Base-by-base conservation (phyloP, 306 rosid genomes). In the Lathyrus aphaca region DNA sequence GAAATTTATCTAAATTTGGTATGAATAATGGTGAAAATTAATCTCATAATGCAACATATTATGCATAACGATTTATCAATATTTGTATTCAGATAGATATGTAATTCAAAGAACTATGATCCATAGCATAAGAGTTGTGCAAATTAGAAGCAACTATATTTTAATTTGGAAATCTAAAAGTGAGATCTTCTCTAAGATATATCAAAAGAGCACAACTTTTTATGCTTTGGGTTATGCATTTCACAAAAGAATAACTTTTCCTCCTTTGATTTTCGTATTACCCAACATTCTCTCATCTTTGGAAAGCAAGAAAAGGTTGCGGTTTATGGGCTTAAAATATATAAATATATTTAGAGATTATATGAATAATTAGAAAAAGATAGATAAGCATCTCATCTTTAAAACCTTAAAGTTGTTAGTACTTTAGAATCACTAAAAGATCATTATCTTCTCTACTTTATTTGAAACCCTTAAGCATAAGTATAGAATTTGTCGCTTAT, bases 371-470 rank as follows among this genome's bases (percentile, higher is more conserved):
- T 81, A 72, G 81, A 75, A 82, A 82, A 79, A 71, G 79, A 82
- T 85, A 66, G 82, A 78, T 68, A 83, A 84, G 91, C 91, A 89
- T 89, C 90, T 84, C 74, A 56, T 79, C 90, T 87, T 92, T 86
- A 82, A 66, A 81, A 68, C 83, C 87, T 85, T 86, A 85, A 89
- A 88, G 96, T 80, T 82, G 89, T 83, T 83, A 45, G 80, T 71
- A 79, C 96, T 89, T 89, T 89, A 86, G 89, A 88, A 92, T 92
- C 96, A 72, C 86, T 75, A 83, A 89, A 92, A 86, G 95, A 89
- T 83, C 80, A 82, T 79, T 77, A 89, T 83, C 95, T 87, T 81
- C 75, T 21, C 75, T 61, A 75, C 95, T 87, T 87, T 84, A 78
- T 73, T 78, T 75, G 46, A 83, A 79, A 82, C 79, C 83, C 86